phyloP scores from a whole-genome alignment of 2,329 filamentous ascomycete species.

The Hypoxylon sp. region DNA sequence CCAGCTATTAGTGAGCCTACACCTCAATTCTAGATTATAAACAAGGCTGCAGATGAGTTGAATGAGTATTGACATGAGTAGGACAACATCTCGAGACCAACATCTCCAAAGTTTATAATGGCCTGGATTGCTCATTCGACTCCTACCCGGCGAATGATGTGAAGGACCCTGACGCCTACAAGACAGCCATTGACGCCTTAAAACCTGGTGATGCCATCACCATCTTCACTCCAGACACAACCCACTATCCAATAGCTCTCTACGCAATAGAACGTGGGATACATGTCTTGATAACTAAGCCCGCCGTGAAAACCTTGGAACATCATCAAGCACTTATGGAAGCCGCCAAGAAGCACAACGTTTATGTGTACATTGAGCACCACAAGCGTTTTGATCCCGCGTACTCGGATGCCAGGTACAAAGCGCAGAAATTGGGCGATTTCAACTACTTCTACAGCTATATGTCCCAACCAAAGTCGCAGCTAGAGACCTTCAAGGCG shows the following conservation, averaged over 20 bases:
- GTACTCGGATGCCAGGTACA: conserved; percentile 87
- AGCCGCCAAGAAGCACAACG: conserved; percentile 79
- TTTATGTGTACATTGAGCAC: conserved; percentile 95
- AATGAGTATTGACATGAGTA: conserved; percentile 54
- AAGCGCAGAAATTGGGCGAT: conserved; percentile 83
- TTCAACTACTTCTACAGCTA: conserved; percentile 99
- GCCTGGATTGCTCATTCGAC: conserved; percentile 86
- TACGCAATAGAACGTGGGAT: conserved; percentile 91
- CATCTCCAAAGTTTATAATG: conserved; percentile 89
- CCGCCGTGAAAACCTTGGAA: conserved; percentile 85
- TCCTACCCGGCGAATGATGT: conserved; percentile 83
- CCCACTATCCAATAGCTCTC: conserved; percentile 90
- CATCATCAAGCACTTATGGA: conserved; percentile 84
- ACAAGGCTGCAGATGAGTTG: not conserved
- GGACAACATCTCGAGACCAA: conserved; percentile 88
- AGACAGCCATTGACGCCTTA: conserved; percentile 86
- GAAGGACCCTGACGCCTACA: conserved; percentile 86
- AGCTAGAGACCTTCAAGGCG: conserved; percentile 93
- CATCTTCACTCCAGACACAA: conserved; percentile 95
- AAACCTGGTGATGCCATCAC: conserved; percentile 89
- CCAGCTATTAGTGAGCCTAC: conserved; percentile 83
- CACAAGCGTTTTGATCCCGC: conserved; percentile 97
- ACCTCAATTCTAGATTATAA: conserved; percentile 3
- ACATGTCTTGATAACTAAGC: conserved; percentile 95
- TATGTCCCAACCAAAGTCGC: conserved; percentile 93